Conservation (phyloP, 2,329 filamentous ascomycete species). For the Chaetomiaceae sp. region DNA sequence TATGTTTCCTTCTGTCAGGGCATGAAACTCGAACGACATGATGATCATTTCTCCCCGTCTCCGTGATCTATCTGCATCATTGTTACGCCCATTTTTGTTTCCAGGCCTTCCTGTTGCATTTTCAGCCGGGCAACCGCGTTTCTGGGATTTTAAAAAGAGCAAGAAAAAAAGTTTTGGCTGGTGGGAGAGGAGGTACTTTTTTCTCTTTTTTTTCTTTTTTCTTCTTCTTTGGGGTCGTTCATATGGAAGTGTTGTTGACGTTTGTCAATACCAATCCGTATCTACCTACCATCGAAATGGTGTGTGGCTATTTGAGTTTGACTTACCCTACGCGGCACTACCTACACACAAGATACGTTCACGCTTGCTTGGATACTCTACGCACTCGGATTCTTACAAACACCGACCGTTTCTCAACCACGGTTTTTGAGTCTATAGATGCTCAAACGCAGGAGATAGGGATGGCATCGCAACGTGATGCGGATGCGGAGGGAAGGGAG, state of each 20-base stretch:
- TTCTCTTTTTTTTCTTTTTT: background rate
- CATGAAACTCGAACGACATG: conserved; percentile 13
- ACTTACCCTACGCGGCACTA: too few relatives aligned
- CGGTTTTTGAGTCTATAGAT: too few relatives aligned
- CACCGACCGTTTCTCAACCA: too few relatives aligned
- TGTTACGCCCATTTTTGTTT: conserved; percentile 1
- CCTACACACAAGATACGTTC: too few relatives aligned
- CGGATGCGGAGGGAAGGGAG: too few relatives aligned
- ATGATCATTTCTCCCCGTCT: conserved; percentile 6
- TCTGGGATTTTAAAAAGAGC: background rate
- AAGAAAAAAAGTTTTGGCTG: conserved; percentile 6
- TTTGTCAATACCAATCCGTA: background rate
- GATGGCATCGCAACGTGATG: too few relatives aligned
- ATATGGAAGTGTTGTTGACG: background rate
- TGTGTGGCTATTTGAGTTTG: too few relatives aligned
- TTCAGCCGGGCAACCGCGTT: background rate
- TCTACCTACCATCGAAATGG: background rate
- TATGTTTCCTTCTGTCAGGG: background rate
- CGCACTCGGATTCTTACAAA: too few relatives aligned
- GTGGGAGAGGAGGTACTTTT: background rate
- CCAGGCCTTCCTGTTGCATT: background rate
- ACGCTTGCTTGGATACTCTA: too few relatives aligned
- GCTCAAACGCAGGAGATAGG: too few relatives aligned
- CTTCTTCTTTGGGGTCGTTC: too few relatives aligned
- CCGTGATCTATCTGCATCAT: conserved; percentile 5